Conservation (phyloP, 225 moss, liverwort and hornwort genomes). For the Takakia lepidozioides region DNA sequence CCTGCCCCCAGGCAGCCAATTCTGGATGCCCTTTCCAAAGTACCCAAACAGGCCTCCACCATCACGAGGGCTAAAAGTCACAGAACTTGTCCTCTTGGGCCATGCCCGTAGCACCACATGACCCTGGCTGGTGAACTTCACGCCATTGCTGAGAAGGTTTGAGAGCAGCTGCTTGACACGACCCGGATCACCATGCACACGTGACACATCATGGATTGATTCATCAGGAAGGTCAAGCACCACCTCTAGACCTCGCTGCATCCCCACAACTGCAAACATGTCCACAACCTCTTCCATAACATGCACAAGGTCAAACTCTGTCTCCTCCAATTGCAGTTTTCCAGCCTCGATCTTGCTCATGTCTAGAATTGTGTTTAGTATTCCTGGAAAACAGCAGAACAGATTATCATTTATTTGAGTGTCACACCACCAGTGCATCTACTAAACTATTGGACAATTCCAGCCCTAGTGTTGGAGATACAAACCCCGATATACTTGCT, state of each 20-base stretch:
- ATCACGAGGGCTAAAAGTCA: background rate
- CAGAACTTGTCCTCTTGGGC: slow-evolving; percentile 20
- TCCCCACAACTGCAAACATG: slow-evolving; percentile 48
- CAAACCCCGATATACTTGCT: no score
- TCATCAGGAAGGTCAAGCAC: slow-evolving; percentile 48
- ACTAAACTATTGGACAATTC: no score
- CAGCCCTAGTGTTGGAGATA: no score
- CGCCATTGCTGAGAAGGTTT: slow-evolving; percentile 43
- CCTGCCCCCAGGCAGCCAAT: slow-evolving; percentile 12
- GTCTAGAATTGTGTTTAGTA: slow-evolving; percentile 44
- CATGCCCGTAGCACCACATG: slow-evolving; percentile 48
- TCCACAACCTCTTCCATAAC: slow-evolving; percentile 46
- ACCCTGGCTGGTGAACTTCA: slow-evolving; percentile 39
- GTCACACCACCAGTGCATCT: background rate
- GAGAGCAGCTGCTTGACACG: slow-evolving; percentile 41
- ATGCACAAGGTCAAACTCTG: slow-evolving; percentile 39
- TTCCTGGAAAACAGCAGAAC: slow-evolving; percentile 8
- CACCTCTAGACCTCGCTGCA: slow-evolving; percentile 40
- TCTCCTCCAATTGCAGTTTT: slow-evolving; percentile 36
- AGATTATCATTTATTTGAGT: background rate
- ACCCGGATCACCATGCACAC: slow-evolving; percentile 33
- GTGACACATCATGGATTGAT: slow-evolving; percentile 26
- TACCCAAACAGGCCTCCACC: slow-evolving; percentile 22
- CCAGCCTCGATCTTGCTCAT: slow-evolving; percentile 61
- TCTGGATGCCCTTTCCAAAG: slow-evolving; percentile 18